Conservation (phyloP, 176 grass and related monocot genomes). For the Oryza meyeriana region DNA sequence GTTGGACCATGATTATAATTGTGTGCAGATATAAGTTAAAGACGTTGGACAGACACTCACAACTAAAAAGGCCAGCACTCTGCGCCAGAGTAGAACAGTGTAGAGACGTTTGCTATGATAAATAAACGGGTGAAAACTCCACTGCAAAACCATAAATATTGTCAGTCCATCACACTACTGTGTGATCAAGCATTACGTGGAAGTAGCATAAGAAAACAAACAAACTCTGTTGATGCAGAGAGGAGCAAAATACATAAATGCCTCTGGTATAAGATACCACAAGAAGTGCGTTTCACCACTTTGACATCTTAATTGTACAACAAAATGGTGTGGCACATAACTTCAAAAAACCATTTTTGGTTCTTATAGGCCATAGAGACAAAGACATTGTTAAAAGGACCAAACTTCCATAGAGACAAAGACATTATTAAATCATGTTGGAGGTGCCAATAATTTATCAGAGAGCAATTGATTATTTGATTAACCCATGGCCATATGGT, state of each 20-base stretch:
- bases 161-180: not conserved
- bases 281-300: not conserved
- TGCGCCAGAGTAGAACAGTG: slow-evolving; percentile 91
- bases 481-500: not conserved
- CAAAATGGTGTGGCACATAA: not conserved
- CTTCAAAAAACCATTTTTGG: not conserved
- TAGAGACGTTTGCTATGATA: slow-evolving; percentile 94
- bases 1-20: not conserved
- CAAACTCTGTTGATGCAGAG: slow-evolving; percentile 2
- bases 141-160: slow-evolving; percentile 51
- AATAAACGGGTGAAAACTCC: slow-evolving; percentile 97
- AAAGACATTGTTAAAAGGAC: not conserved
- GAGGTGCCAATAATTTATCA: not conserved
- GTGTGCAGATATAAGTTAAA: slow-evolving; percentile 20
- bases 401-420: not conserved
- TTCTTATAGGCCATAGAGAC: not conserved
- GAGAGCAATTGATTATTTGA: not conserved
- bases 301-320: not conserved
- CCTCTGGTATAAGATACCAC: not conserved
- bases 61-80: slow-evolving; percentile 89
- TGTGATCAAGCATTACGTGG: slow-evolving; percentile 10
- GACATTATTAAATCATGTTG: not conserved
- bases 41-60: slow-evolving; percentile 47
- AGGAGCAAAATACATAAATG: not conserved
- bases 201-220: not conserved